A percentile compares a stretch with the other conserved stretches of the same genome.
Conservation (phyloP, 2,329 filamentous ascomycete genomes). For the Fusarium sarcochroum region DNA sequence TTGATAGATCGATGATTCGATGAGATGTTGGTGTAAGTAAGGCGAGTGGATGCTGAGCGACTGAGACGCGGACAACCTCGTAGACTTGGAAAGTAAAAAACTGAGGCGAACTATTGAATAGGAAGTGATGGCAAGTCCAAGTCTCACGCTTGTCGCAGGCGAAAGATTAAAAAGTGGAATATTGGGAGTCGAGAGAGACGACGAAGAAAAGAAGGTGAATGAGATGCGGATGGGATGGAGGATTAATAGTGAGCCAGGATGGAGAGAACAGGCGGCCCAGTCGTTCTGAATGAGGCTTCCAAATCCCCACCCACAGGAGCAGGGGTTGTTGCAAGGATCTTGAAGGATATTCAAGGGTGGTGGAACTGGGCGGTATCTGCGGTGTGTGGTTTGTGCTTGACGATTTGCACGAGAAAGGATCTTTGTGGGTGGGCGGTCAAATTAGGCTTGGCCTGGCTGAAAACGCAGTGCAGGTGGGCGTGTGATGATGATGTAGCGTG, state of each 20-base stretch:
- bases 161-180: conserved; percentile 42
- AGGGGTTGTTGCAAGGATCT: conserved; percentile 34
- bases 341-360: conserved; percentile 40
- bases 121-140: conserved; percentile 19
- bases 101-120: conserved; percentile 34
- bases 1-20: conserved; percentile 17
- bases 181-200: conserved; percentile 43
- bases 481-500: conserved; percentile 42
- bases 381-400: conserved; percentile 32
- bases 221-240: conserved; percentile 45
- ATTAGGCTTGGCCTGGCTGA: conserved; percentile 40
- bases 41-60: conserved; percentile 31
- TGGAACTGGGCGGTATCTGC: conserved; percentile 37
- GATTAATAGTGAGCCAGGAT: conserved; percentile 51
- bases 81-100: conserved; percentile 21
- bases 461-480: conserved; percentile 32
- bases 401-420: conserved; percentile 20
- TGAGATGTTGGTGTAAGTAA: conserved; percentile 36
- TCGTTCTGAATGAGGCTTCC: conserved; percentile 50
- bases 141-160: conserved; percentile 31
- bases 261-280: conserved; percentile 44
- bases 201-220: conserved; percentile 39
- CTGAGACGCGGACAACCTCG: background rate
- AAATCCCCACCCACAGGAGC: conserved; percentile 40
- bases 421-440: conserved; percentile 39